phyloP scores from a whole-genome alignment of 1,284 basidiomycete species.

The Tetrapyrgos nigripes region DNA sequence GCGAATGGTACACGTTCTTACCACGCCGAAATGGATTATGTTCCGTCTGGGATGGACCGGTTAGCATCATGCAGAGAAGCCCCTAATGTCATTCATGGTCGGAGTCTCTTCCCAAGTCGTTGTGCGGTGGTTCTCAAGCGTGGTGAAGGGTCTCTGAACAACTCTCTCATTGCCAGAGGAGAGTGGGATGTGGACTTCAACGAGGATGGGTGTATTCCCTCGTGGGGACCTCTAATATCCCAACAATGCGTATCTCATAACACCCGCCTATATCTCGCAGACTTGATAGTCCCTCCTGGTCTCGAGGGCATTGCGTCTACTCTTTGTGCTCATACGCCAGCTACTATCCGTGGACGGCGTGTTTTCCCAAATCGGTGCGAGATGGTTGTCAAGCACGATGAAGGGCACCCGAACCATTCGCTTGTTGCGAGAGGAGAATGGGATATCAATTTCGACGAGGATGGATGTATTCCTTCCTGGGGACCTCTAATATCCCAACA shows the following conservation, averaged over 20 bases:
- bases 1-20: not conserved
- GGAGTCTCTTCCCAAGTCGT: not conserved
- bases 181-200: not conserved
- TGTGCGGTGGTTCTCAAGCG: not conserved
- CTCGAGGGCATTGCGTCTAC: not conserved
- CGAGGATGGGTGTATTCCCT: not conserved
- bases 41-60: not conserved
- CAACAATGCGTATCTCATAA: not conserved
- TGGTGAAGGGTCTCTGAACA: not conserved
- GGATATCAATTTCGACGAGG: not conserved
- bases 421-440: not conserved
- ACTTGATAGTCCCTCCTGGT: not conserved
- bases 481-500: not conserved
- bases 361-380: not conserved
- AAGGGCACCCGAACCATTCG: not conserved
- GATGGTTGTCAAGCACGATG: not conserved
- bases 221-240: not conserved
- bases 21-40: not conserved
- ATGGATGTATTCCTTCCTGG: not conserved
- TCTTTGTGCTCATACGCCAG: not conserved
- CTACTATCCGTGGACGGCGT: not conserved
- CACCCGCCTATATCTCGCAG: not conserved
- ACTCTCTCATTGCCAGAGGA: not conserved
- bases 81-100: not conserved
- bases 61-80: not conserved